Base-by-base conservation (phyloP, 2,329 filamentous ascomycete species). In the Leptoxyphium fumago region DNA sequence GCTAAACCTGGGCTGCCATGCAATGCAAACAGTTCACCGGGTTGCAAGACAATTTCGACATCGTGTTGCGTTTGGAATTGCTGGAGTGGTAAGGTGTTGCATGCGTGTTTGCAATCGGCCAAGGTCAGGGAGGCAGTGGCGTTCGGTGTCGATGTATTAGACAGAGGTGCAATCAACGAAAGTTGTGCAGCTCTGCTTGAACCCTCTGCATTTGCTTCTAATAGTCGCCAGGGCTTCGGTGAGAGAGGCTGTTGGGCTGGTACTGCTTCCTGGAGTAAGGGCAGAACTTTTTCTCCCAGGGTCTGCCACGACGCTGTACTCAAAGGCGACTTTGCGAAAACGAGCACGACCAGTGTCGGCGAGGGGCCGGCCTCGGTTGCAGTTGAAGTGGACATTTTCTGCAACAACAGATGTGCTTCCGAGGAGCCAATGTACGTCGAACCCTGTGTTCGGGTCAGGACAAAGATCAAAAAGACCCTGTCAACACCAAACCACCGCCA, bases 1-100 rank as follows among this genome's bases (percentile, higher is more conserved):
- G 89, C 87, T 10, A 96, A 71, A 8, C 89, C 77, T 5, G 58
- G 54, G 1, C 43, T 42, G 34, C 43, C 44, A 43, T 60, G 59
- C 6, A 42, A 38, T 10, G 42, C 38, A 42, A 53, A 46, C 29
- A 45, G 43, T 18, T 40, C 38, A 3, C 38, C 38, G 11, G 38
- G 38, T 18, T 40, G 38, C 14, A 40, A 13, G 11, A 40, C 38
- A 18, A 40, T 13, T 18, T 40, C 38, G 11, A 40, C 38, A 17
- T 28, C 38, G 21, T 40, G 21, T 21, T 28, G 13, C 5, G 38
- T 14, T 18, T 40, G 38, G 2, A 40, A 11, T 13, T 11, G 13
- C 38, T 40, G 14, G 38, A 40, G 11, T 2, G 38, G 11, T 21
- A 18, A 18, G 11, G 5, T 10, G 21, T 40, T 40, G 38, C 38